Conservation (phyloP, 2,329 filamentous ascomycete species). For the Hypoxylon sp. region DNA sequence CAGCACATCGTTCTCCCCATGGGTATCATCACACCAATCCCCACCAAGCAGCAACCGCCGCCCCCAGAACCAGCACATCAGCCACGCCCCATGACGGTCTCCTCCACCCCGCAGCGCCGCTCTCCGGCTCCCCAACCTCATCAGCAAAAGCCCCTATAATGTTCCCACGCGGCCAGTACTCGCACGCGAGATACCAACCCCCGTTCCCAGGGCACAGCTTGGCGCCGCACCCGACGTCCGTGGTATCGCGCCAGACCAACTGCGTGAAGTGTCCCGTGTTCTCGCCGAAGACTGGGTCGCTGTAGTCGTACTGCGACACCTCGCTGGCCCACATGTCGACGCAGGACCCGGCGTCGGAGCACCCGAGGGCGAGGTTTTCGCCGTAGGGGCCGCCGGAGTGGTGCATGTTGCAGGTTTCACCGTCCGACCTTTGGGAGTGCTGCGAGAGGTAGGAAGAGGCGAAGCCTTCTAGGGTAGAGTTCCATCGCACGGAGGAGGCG, state of each 20-base stretch:
- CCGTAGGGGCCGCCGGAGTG: slow-evolving; percentile 76
- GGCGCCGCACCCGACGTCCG: slow-evolving; percentile 69
- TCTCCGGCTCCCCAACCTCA: slow-evolving; percentile 57
- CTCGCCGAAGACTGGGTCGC: slow-evolving; percentile 68
- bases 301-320: slow-evolving; percentile 71
- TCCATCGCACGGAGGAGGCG: slow-evolving; percentile 73
- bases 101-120: slow-evolving; percentile 10
- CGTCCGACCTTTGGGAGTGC: slow-evolving; percentile 28
- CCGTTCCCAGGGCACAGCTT: slow-evolving; percentile 59
- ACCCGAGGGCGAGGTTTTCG: slow-evolving; percentile 82
- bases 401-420: slow-evolving; percentile 62
- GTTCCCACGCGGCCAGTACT: slow-evolving; percentile 79
- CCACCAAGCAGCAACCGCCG: slow-evolving; percentile 23
- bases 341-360: slow-evolving; percentile 69
- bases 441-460: slow-evolving; percentile 65
- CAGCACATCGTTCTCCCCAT: background rate
- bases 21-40: slow-evolving; percentile 26
- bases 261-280: slow-evolving; percentile 80
- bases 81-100: background rate
- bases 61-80: slow-evolving; percentile 14
- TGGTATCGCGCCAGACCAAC: slow-evolving; percentile 78
- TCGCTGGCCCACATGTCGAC: slow-evolving; percentile 79
- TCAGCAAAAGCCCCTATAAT: slow-evolving; percentile 67
- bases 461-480: slow-evolving; percentile 70
- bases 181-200: slow-evolving; percentile 78